Evolutionary conservation across 1,139 yeast species (phyloP), one percentile per base, ranked within the genome.

Genomic region (Zygoascus hellenicus): DNA sequence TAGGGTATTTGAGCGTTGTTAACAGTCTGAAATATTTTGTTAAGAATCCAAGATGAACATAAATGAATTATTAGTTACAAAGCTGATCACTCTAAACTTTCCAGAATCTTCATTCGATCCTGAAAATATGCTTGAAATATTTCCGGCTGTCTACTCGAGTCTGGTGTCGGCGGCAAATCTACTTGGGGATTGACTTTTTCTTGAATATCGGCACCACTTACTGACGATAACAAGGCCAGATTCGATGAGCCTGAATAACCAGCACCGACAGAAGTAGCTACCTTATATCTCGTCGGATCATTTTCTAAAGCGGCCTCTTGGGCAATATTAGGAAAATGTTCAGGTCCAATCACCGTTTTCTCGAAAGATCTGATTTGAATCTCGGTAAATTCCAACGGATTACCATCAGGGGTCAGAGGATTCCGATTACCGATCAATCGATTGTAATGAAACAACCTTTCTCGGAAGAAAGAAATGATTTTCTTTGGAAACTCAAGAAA

Each of bases 1-100:
- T 65, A 78, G 75, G 58, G 95, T 94, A 4, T 92, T 92, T 70
- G 99, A 92, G 67, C 73, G 98, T 60, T 92, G 98, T 61, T 89
- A 31, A 16, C 14, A 31, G 30, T n/a, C 14, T 33, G 15, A 22
- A 22, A 22, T 22, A 22, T 7, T 22, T 22, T 31, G n/a, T n/a
- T n/a, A n/a, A n/a, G n/a, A 38, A 45, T 19, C n/a, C 14, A 17
- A 11, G 14, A 42, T 26, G 33, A 30, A 34, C 37, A 46, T 26
- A 44, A 40, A 45, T 33, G 38, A 37, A 33, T 28, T 30, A 26
- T 28, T 33, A 34, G 9, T 22, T 19, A 34, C 44, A 36, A 22
- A 5, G 14, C 29, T 13, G n/a, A 37, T 16, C 28, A 39, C 14
- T 36, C 42, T 10, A 48, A 45, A 33, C 50, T 48, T 37, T 55